Evolutionary conservation across 129 eudicot genomes (phyloP), one percentile per base, ranked within the genome.

Genomic region (Chrysanthemum seticuspe): DNA sequence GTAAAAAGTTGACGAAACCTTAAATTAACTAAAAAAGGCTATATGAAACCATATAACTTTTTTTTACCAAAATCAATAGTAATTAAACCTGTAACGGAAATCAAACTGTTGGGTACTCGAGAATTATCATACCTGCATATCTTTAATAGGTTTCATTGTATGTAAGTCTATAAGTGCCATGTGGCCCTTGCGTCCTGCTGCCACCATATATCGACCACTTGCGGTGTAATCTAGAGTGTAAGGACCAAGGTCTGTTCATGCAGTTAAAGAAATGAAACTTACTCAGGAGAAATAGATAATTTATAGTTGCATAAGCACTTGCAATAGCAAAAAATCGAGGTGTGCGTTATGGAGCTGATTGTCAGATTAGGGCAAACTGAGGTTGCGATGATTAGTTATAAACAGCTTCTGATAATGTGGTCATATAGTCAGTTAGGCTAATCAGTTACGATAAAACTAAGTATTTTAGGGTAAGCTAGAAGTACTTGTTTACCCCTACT

Each of bases 131-230:
- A 93, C 98, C 95, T 93, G 98, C 65, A 93, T 76, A 77, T 93
- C 98, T 76, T 77, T 89, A 61, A 89, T 67, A 53, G 88, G 84
- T 70, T 64, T 72, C 89, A 93, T 59, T 54, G 83, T 85, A 80
- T 78, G 86, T 71, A 87, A 78, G 67, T 93, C 98, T n/a, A 92
- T 61, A 45, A 92, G 75, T 29, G 92, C 85, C 81, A 92, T 29
- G 81, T 92, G 98, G 72, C 98, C 98, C 76, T 93, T 93, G 71
- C 87, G 85, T 34, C 98, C 98, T 51, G 90, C 98, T 64, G 85
- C 71, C 62, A 89, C 84, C 96, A 93, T 89, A 80, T 89, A 82
- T 44, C 96, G 90, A 48, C 98, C 98, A 84, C 92, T 93, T 68
- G 96, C 65, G 56, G 92, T 83, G 82, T 85, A 93, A 76, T 89